Percentiles rank a stretch among this genome's conserved stretches.
Evolutionary conservation across 2,329 filamentous ascomycete species (phyloP).

Genomic region (Aulographum hederae): DNA sequence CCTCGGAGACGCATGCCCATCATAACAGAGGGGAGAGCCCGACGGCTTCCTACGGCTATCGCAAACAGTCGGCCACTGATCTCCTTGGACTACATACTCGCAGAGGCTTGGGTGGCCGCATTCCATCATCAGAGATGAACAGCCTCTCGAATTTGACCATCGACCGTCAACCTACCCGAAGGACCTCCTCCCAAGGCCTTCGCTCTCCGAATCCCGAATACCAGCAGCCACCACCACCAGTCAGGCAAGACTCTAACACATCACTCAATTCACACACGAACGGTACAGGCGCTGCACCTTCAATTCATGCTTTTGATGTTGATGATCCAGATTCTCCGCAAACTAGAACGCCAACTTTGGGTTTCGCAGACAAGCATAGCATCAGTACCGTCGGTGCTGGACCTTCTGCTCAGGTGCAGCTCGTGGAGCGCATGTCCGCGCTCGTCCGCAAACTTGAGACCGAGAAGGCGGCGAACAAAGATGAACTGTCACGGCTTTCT

Average conservation of each 20-base stretch:
- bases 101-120: slow-evolving; percentile 12
- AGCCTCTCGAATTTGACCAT: slow-evolving; percentile 14
- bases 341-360: slow-evolving; percentile 21
- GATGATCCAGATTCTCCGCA: slow-evolving; percentile 38
- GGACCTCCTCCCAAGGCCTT: slow-evolving; percentile 5
- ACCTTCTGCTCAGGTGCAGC: slow-evolving; percentile 79
- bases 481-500: slow-evolving; percentile 65
- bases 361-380: slow-evolving; percentile 58
- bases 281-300: slow-evolving; percentile 14
- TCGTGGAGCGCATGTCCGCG: slow-evolving; percentile 91
- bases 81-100: slow-evolving; percentile 14
- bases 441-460: slow-evolving; percentile 79
- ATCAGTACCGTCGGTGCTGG: slow-evolving; percentile 81
- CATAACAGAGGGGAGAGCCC: slow-evolving; percentile 15
- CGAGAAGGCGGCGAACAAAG: slow-evolving; percentile 75
- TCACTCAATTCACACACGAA: slow-evolving; percentile 15
- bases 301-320: slow-evolving; percentile 23
- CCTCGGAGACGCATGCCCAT: slow-evolving; percentile 1
- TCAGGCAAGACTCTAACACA: slow-evolving; percentile 16
- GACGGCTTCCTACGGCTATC: slow-evolving; percentile 13
- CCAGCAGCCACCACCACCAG: too few species aligned
- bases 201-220: too few species aligned
- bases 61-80: slow-evolving; percentile 20
- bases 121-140: slow-evolving; percentile 9
- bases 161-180: slow-evolving; percentile 16